Conservation (phyloP, 1,139 yeast genomes). For the Schizosaccharomyces versatilis region DNA sequence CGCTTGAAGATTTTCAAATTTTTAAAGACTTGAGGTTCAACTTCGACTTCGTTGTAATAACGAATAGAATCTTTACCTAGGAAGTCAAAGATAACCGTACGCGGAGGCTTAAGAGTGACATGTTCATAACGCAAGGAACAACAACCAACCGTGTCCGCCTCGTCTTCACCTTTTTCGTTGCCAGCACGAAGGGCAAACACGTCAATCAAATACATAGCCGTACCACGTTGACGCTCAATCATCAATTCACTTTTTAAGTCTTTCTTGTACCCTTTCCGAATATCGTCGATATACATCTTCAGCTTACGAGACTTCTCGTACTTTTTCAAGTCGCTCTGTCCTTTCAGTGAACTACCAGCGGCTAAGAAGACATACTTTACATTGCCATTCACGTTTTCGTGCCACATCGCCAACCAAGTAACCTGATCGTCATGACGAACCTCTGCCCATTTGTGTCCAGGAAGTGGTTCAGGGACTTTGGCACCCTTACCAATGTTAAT, state of each 20-base stretch:
- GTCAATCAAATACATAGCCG: slow-evolving; percentile 83
- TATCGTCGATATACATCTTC: slow-evolving; percentile 29
- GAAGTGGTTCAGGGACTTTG: slow-evolving; percentile 60
- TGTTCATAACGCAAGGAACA: slow-evolving; percentile 84
- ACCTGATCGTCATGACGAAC: slow-evolving; percentile 73
- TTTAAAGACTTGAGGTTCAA: slow-evolving; percentile 64
- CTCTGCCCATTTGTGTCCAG: slow-evolving; percentile 80
- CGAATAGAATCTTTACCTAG: slow-evolving; percentile 90
- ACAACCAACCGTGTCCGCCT: slow-evolving; percentile 96
- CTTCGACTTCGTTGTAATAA: slow-evolving; percentile 79
- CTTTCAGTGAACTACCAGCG: slow-evolving; percentile 74
- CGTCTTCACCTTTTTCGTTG: slow-evolving; percentile 92
- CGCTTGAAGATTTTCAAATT: slow-evolving; percentile 71
- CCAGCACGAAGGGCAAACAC: slow-evolving; percentile 95
- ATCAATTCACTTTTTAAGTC: slow-evolving; percentile 53
- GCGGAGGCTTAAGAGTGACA: slow-evolving; percentile 65
- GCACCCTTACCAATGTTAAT: slow-evolving; percentile 58
- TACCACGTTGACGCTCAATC: slow-evolving; percentile 80
- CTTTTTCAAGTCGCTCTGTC: slow-evolving; percentile 73
- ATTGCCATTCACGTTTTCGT: slow-evolving; percentile 67
- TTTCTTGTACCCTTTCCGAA: slow-evolving; percentile 52
- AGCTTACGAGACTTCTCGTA: slow-evolving; percentile 82
- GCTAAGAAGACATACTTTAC: slow-evolving; percentile 81
- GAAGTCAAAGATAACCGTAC: slow-evolving; percentile 74
- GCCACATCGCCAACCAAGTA: slow-evolving; percentile 95